These are phyloP conservation scores for Paralagenidium karlingii DNA, from an alignment of 352 stramenopile species.

Conservation along the genomic window DNA sequence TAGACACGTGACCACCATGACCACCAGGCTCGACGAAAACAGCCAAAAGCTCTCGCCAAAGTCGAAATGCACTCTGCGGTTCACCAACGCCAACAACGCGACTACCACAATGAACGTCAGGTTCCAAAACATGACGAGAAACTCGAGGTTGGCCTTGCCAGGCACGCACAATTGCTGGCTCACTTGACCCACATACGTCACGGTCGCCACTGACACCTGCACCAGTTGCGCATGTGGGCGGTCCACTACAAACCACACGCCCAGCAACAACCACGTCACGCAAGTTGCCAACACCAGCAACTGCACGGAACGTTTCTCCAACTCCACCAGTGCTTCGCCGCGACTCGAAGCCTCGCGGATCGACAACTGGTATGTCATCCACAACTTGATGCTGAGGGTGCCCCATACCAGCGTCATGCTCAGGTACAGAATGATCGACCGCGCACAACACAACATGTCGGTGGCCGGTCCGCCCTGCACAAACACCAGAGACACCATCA, in stretches of 20 bases:
- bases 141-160: conserved; percentile 33
- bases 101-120: conserved; percentile 22
- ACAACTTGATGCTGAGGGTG: conserved; percentile 25
- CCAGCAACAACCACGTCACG: too few species aligned
- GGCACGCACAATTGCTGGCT: conserved; percentile 16
- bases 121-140: conserved; percentile 45
- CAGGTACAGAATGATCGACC: conserved; percentile 17
- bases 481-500: conserved; percentile 22
- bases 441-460: conserved; percentile 13
- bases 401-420: conserved; percentile 33
- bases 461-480: conserved; percentile 30
- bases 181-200: too few species aligned
- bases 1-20: conserved; percentile 33
- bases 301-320: too few species aligned
- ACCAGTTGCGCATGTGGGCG: too few species aligned
- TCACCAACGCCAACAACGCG: conserved; percentile 39
- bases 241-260: too few species aligned
- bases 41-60: conserved; percentile 62
- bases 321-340: too few species aligned
- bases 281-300: too few species aligned
- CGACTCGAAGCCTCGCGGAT: too few species aligned
- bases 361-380: too few species aligned
- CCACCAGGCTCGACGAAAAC: conserved; percentile 25
- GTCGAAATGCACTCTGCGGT: conserved; percentile 47
- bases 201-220: too few species aligned